Evolutionary conservation across 371 early-diverging fungal genomes (phyloP), one percentile per base, ranked within the genome.

Genomic region (Actinomortierella wolfii): DNA sequence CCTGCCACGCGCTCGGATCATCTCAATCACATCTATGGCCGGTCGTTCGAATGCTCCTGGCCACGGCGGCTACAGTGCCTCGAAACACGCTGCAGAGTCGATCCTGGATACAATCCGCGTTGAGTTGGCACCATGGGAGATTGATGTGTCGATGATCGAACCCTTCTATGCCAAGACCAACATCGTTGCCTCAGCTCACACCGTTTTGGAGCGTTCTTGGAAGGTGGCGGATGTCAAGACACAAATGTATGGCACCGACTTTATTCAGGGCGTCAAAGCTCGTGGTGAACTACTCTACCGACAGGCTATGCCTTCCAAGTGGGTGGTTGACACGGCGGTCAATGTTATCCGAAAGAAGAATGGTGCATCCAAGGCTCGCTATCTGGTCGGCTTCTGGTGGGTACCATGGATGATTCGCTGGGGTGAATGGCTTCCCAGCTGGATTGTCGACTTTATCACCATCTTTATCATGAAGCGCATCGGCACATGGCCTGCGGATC

Each of bases 91-190:
- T 11, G 65, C 76, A 17, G 78, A 78, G 40, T 70, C 78, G 1
- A 71, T 78, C 70, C 43, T 78, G 44, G 78, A 78, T 34, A 78
- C 78, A 0, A 45, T 78, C 14, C 76, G 78, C 17, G 73, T 78
- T 5, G 78, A 78, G 28, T 60, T 78, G 23, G 61, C 76, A 18
- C 78, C 78, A 18, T 78, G 76, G 76, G 76, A 78, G 56, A 78
- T 78, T 46, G 76, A 78, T 46, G 69, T 78, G 34, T 62, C 68
- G 0, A 76, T 78, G 76, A 44, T 78, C 8, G 78, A 78, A 40
- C 73, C 78, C 21, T 73, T 61, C 23, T 71, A 70, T 25, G 62
- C 76, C 14, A 60, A 67, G 50, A 65, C 73, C 3, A 75, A 65
- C 17, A 43, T 68, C 3, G 61, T 68, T 1, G 52, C 62, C 17